Base-by-base conservation (phyloP, 129 eudicot genomes). In the Lonicera japonica region DNA sequence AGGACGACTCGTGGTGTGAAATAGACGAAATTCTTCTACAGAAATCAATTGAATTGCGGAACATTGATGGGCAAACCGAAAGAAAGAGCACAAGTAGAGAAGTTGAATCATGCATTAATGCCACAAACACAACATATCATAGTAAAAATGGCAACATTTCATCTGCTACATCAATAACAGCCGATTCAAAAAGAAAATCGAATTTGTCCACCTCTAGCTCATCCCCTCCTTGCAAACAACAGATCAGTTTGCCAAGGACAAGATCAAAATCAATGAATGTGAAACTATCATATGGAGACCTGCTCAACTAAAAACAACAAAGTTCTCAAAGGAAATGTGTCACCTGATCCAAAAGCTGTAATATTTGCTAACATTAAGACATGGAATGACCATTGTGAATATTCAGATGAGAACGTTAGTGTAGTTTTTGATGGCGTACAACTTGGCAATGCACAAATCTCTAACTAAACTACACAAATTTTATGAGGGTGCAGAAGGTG, bases 291-390 rank as follows among this genome's bases (percentile, higher is more conserved):
- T 45, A 62, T 3, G 55, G 18, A 16, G 55, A 62, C 43, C 21
- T 62, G 67, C 41, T 62, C 21, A 43, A n/a, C 66, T 45, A 53
- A 51, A n/a, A 61, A 39, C 36, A 29, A 29, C 36, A 29, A 6
- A 29, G 36, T 29, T 29, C 36, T 29, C 36, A 29, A 29, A 29
- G 36, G 36, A 29, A 29, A 29, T 6, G 36, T 29, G 36, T 29
- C 36, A 29, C 36, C 2, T 29, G 4, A 29, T 29, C 36, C 36
- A 29, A 29, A 29, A 29, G 36, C 6, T 29, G 36, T 29, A 29
- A 29, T 29, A 29, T 29, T 1, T 29, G 36, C 36, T 29, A 29
- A 29, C 36, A 29, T 29, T 29, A 6, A 29, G 36, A 29, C 36
- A 1, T 29, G n/a, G 36, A 29, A 29, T 29, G 36, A 29, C 36